A percentile compares a stretch with the other conserved stretches of the same genome.
phyloP scores from a whole-genome alignment of 257 asterid genomes.

The Scutellaria barbata region DNA sequence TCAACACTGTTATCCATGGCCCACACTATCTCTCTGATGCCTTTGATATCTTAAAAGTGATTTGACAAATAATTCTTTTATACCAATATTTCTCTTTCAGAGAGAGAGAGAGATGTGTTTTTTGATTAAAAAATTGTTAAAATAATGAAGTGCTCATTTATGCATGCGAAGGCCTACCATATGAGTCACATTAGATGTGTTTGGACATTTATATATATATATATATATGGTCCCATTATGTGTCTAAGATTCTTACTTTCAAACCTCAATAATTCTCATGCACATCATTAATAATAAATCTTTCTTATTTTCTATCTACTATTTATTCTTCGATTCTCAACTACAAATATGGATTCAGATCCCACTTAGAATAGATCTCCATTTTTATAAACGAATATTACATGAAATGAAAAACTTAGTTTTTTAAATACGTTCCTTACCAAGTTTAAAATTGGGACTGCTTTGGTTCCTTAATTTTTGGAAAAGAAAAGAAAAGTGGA shows the following conservation, averaged over 20 bases:
- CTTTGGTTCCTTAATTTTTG: constrained; percentile 14
- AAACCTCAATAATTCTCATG: constrained; percentile 38
- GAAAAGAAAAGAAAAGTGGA: not conserved
- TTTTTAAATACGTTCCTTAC: too few species aligned
- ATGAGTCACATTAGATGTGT: constrained; percentile 36
- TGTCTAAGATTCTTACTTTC: constrained; percentile 29
- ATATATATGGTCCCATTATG: constrained; percentile 35
- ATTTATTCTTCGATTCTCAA: not conserved
- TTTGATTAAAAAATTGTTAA: too few species aligned
- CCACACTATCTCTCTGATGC: constrained; percentile 44
- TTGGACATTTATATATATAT: not conserved
- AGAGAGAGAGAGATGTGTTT: not conserved
- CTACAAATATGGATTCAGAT: too few species aligned
- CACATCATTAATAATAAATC: constrained; percentile 22
- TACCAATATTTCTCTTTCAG: too few species aligned
- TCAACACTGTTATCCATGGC: constrained; percentile 27
- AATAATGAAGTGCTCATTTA: constrained; percentile 29
- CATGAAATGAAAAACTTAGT: too few species aligned
- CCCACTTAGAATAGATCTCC: too few species aligned
- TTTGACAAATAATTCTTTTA: constrained; percentile 5
- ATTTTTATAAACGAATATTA: too few species aligned
- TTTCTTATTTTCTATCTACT: not conserved
- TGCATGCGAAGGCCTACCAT: constrained; percentile 38
- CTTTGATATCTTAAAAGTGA: constrained; percentile 46
- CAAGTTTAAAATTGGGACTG: too few species aligned